These are phyloP conservation scores for Graphilbum sp. DNA, from an alignment of 2,329 filamentous ascomycete genomes.

Conservation along the genomic window DNA sequence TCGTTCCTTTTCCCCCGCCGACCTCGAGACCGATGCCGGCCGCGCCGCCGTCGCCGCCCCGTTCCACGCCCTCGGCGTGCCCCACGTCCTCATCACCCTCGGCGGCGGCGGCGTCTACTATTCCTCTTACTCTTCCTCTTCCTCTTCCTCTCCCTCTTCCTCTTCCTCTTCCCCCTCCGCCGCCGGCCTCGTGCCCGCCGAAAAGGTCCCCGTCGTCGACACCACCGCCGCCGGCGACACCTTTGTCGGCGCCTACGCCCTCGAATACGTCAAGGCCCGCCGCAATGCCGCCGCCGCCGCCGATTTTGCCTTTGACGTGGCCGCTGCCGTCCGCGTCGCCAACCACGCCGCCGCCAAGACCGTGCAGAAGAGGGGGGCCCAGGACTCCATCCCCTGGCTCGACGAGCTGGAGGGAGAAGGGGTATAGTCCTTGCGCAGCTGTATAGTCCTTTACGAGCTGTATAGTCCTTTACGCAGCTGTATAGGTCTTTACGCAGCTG, in stretches of 20 bases:
- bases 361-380: conserved; percentile 46
- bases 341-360: conserved; percentile 47
- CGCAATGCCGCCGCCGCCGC: background rate
- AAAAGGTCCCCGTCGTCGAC: conserved; percentile 65
- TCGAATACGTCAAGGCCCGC: conserved; percentile 43
- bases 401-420: conserved; percentile 20
- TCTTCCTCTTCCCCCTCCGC: no score
- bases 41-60: conserved; percentile 22
- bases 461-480: no score
- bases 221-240: conserved; percentile 91
- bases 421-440: no score
- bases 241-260: conserved; percentile 76
- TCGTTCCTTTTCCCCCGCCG: no score
- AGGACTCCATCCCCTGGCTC: conserved; percentile 49
- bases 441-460: no score
- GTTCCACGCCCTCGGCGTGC: conserved; percentile 49
- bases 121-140: no score
- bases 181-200: conserved; percentile 39
- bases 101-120: conserved; percentile 62
- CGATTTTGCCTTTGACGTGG: conserved; percentile 28
- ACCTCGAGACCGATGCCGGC: conserved; percentile 17
- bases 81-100: conserved; percentile 67
- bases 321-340: conserved; percentile 40
- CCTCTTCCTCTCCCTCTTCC: no score
- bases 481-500: no score